Percentiles rank a stretch among this genome's conserved stretches.
Conservation (phyloP, 1,284 basidiomycete genomes). For the Sphaerobolus stellatus region DNA sequence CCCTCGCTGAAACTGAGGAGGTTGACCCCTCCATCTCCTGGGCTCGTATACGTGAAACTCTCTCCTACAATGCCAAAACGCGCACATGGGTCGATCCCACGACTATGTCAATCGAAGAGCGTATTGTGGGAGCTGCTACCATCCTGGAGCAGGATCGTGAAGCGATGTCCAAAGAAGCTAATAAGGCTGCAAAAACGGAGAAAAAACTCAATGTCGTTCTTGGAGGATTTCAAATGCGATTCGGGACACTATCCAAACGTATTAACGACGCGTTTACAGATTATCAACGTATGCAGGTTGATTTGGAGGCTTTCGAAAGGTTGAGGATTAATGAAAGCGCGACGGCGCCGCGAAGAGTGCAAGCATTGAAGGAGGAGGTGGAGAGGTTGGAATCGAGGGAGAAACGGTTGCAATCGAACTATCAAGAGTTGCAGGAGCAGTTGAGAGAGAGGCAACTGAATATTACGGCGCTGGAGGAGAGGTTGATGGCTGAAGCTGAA, state of each 20-base stretch:
- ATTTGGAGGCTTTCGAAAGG: conserved; percentile 76
- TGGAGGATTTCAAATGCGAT: conserved; percentile 87
- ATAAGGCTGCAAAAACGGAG: conserved; percentile 82
- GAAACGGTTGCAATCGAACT: conserved; percentile 71
- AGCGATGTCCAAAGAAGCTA: conserved; percentile 81
- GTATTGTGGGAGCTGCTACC: conserved; percentile 62
- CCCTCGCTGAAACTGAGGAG: conserved; percentile 59
- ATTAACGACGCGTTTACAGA: conserved; percentile 70
- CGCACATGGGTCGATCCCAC: conserved; percentile 69
- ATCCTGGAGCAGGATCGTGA: conserved; percentile 67
- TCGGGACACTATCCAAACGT: conserved; percentile 65
- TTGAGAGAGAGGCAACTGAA: conserved; percentile 61
- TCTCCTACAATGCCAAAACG: conserved; percentile 62
- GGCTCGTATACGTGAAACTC: conserved; percentile 57
- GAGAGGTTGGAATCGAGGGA: conserved; percentile 76
- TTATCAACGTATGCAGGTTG: conserved; percentile 63
- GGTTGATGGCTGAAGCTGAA: conserved; percentile 79
- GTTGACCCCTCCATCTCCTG: conserved; percentile 63
- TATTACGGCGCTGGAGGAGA: conserved; percentile 68
- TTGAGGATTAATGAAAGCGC: conserved; percentile 71
- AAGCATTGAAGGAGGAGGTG: conserved; percentile 81
- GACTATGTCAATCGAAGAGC: conserved; percentile 55
- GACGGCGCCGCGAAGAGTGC: conserved; percentile 73
- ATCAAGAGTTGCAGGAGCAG: conserved; percentile 79
- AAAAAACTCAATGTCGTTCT: conserved; percentile 88